Percentiles rank a stretch among this genome's conserved stretches.
Conservation (phyloP, 2,329 filamentous ascomycete genomes). For the Fusarium cicatricum region DNA sequence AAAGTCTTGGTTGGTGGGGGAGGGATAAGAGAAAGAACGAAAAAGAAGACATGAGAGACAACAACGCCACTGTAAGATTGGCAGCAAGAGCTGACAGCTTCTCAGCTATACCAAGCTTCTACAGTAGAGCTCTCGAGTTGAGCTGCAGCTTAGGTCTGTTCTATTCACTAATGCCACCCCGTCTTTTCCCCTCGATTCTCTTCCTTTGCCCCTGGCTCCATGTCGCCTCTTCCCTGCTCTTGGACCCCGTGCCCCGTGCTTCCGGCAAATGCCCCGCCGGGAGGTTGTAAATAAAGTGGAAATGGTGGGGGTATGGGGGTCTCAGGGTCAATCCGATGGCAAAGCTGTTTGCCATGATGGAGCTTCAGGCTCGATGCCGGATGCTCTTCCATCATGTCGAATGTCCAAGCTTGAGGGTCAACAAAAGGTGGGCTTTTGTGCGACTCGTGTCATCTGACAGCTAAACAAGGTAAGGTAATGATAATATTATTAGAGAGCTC, state of each 20-base stretch:
- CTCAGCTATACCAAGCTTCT: neutral
- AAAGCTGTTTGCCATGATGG: conserved; percentile 30
- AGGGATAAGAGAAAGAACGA: neutral
- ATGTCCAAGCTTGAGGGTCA: conserved; percentile 9
- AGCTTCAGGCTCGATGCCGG: conserved; percentile 12
- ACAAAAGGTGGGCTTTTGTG: neutral
- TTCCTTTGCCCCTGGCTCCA: neutral
- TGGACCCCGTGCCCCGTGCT: conserved; percentile 20
- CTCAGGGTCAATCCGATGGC: conserved; percentile 23
- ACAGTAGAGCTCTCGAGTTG: conserved; percentile 14
- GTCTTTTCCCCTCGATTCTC: conserved; percentile 1
- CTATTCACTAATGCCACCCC: neutral
- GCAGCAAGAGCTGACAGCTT: too few relatives aligned
- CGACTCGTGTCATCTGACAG: conserved; percentile 20
- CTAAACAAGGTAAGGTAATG: neutral
- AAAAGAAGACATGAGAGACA: neutral
- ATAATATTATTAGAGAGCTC: neutral
- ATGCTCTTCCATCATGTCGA: conserved; percentile 22
- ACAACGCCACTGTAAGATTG: neutral
- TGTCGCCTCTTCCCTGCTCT: conserved; percentile 19
- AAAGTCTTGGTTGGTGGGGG: neutral
- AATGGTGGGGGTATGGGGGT: conserved; percentile 38
- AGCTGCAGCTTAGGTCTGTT: neutral
- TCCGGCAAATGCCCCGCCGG: conserved; percentile 28
- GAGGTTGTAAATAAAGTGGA: conserved; percentile 19